phyloP scores from a whole-genome alignment of 768 basidiomycete genomes.

The Termitomyces sp. region DNA sequence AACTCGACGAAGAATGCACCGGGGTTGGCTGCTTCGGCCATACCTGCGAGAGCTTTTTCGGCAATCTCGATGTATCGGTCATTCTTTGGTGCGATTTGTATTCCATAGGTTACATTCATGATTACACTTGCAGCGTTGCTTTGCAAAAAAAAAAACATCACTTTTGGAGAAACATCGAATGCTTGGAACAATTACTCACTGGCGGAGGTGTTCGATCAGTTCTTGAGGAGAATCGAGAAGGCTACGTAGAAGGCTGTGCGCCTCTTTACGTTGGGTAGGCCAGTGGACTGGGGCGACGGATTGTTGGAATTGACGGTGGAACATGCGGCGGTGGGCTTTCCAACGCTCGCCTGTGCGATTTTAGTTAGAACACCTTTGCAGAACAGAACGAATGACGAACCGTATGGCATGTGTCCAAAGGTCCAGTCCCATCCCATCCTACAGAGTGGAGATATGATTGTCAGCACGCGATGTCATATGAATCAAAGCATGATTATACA shows the following conservation, averaged over 20 bases:
- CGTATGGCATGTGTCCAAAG: conserved; percentile 54
- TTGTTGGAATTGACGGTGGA: conserved; percentile 48
- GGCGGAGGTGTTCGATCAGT: conserved; percentile 45
- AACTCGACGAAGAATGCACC: conserved; percentile 52
- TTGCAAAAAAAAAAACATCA: background rate
- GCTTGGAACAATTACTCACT: conserved; percentile 27
- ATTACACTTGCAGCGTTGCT: conserved; percentile 50
- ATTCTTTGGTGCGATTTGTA: conserved; percentile 34
- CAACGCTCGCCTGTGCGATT: conserved; percentile 39
- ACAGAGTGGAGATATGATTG: background rate
- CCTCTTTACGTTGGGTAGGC: conserved; percentile 42
- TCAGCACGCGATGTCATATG: background rate
- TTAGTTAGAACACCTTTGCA: background rate
- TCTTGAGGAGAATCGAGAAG: conserved; percentile 39
- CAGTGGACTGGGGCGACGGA: conserved; percentile 36
- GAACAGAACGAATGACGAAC: conserved; percentile 17
- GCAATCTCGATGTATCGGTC: conserved; percentile 50
- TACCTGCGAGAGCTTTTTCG: conserved; percentile 47
- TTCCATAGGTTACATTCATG: conserved; percentile 52
- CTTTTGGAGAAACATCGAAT: background rate
- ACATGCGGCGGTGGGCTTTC: conserved; percentile 49
- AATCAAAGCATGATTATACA: conserved; percentile 27
- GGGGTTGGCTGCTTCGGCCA: conserved; percentile 46
- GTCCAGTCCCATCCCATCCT: conserved; percentile 45
- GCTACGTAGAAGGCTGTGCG: conserved; percentile 39